These are phyloP conservation scores for Pueraria montana DNA, from an alignment of 306 rosid genomes.

Conservation along the genomic window DNA sequence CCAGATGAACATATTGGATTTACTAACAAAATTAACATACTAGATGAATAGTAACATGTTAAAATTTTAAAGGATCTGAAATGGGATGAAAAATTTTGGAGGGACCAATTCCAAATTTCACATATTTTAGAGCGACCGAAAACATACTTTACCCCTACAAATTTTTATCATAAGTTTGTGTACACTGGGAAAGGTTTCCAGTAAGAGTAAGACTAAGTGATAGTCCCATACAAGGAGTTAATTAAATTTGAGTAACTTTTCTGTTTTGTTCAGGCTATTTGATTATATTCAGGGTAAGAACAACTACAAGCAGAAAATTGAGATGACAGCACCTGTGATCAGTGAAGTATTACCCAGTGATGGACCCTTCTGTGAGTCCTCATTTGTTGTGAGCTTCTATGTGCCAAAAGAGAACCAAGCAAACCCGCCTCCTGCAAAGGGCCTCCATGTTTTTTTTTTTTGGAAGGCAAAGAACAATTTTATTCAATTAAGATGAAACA, in stretches of 20 bases:
- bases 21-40: too few species aligned
- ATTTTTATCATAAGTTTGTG: neutral
- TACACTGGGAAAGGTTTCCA: neutral
- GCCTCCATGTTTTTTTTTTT: too few species aligned
- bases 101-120: too few species aligned
- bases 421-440: neutral
- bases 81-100: too few species aligned
- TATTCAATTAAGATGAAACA: too few species aligned
- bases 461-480: too few species aligned
- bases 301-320: neutral
- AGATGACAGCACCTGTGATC: constrained; percentile 7
- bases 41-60: too few species aligned
- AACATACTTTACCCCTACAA: too few species aligned
- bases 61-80: too few species aligned
- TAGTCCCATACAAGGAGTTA: neutral
- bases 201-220: neutral
- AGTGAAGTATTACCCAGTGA: constrained; percentile 2
- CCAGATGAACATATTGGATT: too few species aligned
- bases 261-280: neutral
- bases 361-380: constrained; percentile 15
- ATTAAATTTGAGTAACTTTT: neutral
- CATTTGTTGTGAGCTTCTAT: constrained; percentile 12
- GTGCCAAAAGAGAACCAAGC: constrained; percentile 1
- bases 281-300: neutral
- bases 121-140: too few species aligned